Percentiles rank a stretch among this genome's conserved stretches.
These are phyloP conservation scores for Botrytis medusae DNA, from an alignment of 2,329 filamentous ascomycete genomes.

Conservation along the genomic window DNA sequence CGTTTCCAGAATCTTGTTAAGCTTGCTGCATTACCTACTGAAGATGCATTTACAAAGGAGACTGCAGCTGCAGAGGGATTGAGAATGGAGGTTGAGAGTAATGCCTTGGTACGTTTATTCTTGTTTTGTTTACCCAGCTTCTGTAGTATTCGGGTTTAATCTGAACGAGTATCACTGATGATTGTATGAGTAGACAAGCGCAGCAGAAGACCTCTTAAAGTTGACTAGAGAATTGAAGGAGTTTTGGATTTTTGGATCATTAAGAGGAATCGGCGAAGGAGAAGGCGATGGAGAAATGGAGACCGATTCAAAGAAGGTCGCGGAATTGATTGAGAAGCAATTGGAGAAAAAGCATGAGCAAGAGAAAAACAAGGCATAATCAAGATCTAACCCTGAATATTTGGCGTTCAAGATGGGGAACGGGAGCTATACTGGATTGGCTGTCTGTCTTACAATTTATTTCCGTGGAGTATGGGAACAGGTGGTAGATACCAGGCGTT, in stretches of 20 bases:
- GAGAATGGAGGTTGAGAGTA: slow-evolving; percentile 39
- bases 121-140: background rate
- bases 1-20: slow-evolving; percentile 47
- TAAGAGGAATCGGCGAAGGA: slow-evolving; percentile 47
- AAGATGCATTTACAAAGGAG: slow-evolving; percentile 37
- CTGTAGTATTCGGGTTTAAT: background rate
- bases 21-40: slow-evolving; percentile 32
- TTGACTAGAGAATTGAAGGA: slow-evolving; percentile 51
- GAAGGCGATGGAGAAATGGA: slow-evolving; percentile 44
- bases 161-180: background rate
- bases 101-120: slow-evolving; percentile 35
- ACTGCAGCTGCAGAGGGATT: slow-evolving; percentile 38
- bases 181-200: slow-evolving; percentile 33
- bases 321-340: slow-evolving; percentile 33
- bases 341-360: slow-evolving; percentile 24
- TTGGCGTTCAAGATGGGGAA: background rate
- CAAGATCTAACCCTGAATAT: background rate
- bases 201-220: slow-evolving; percentile 46
- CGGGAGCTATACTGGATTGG: background rate
- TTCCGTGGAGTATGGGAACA: background rate
- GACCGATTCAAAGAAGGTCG: slow-evolving; percentile 41
- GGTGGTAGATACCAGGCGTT: slow-evolving; percentile 23
- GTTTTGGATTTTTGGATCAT: slow-evolving; percentile 51
- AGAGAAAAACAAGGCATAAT: slow-evolving; percentile 11
- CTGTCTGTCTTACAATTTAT: background rate